phyloP scores from a whole-genome alignment of 495 filamentous ascomycete genomes.

The Neurospora sp. region DNA sequence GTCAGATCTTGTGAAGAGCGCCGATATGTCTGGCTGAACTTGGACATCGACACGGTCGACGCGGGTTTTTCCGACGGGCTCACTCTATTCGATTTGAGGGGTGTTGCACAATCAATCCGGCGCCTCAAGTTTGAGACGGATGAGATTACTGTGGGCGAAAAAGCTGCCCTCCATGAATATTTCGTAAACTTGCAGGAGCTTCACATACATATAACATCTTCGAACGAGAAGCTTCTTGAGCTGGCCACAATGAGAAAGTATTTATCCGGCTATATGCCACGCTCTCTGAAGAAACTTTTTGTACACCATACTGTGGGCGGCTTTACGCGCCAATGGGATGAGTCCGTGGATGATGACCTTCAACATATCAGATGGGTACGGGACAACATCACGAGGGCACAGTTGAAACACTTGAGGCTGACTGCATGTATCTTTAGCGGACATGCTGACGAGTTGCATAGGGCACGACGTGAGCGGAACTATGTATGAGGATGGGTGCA shows the following conservation, averaged over 20 bases:
- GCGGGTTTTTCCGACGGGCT: fast-evolving
- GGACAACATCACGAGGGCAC: not conserved
- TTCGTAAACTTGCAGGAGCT: not conserved
- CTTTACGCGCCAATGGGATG: not conserved
- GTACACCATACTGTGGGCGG: not conserved
- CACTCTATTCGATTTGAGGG: fast-evolving
- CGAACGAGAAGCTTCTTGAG: not conserved
- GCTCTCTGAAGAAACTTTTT: not conserved
- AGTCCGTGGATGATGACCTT: not conserved
- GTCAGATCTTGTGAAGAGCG: not conserved
- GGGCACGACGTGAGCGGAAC: not conserved
- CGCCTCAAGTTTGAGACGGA: not conserved
- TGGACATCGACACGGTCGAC: not conserved
- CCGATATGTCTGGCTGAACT: not conserved
- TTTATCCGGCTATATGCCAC: not conserved
- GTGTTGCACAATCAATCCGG: not conserved
- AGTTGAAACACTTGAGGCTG: too few species aligned
- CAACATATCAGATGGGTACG: not conserved
- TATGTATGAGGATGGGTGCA: not conserved
- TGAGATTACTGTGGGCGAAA: fast-evolving
- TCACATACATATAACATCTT: not conserved
- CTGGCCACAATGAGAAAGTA: not conserved
- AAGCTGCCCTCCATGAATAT: fast-evolving
- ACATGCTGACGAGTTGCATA: not conserved
- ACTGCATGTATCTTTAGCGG: too few species aligned